Base-by-base conservation (phyloP, 352 stramenopile species). In the Blastocystis sp. region DNA sequence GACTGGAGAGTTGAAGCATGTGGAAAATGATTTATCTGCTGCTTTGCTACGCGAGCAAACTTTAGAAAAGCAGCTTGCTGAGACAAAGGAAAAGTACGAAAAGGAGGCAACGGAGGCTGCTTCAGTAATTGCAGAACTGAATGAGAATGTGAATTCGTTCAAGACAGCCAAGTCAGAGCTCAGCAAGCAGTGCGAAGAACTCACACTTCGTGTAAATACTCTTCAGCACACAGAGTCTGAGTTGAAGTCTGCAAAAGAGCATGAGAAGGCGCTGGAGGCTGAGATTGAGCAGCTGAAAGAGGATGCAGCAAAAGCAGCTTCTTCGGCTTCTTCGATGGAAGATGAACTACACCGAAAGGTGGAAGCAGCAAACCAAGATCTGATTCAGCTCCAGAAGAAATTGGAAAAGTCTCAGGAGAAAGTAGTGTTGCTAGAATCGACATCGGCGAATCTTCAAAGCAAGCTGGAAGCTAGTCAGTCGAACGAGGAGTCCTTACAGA, bases 371-470 rank as follows among this genome's bases (percentile, higher is more conserved):
- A 26, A 41, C 20, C 11, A 23, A 47, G 68, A 79, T 18, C 20
- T 55, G 68, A 9, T 18, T 23, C n/a, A 37, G 41, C 29, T 47
- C 9, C 41, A 79, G 68, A 79, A 79, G 68, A 79, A 79, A 47
- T 34, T 79, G 50, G 68, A 79, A 37, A 79, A 79, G 41, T n/a
- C 68, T 23, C 68, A 62, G 41, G 68, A 62, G 50, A 20, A 50
- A 29, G 68, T 79, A 34, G 50, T 20, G 68, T n/a, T 15, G 4
- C 41, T 79, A 47, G 68, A 79, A 43, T 37, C 68, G 23, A 18
- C 29, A 23, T 23, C 41, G 68, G 37, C 18, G 11, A 29, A 13
- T 15, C 68, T 79, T 20, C 7, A 56, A 47, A 79, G 26, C 20
- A 18, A 79, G 37, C 39, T 79, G 68, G 39, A 61, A n/a, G 37